Evolutionary conservation across 129 eudicot species (phyloP).

Genomic region (Erigeron canadensis): DNA sequence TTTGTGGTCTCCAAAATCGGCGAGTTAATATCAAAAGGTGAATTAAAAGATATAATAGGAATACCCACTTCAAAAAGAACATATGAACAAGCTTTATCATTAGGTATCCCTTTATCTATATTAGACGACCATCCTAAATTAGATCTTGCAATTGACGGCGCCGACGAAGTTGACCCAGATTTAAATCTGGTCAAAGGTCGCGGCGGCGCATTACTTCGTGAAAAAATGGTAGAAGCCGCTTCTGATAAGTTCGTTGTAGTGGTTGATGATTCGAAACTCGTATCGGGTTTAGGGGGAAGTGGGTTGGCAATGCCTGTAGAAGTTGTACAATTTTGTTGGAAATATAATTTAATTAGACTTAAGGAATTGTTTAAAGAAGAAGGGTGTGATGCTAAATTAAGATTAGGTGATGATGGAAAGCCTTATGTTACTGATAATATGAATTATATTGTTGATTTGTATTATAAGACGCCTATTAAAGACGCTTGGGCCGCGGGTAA

Average conservation of each 20-base stretch:
- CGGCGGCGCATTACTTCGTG: conserved; percentile 84
- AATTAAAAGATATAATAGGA: conserved; percentile 65
- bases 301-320: conserved; percentile 99
- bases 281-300: conserved; percentile 76
- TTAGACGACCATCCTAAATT: conserved; percentile 77
- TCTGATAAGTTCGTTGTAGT: conserved; percentile 80
- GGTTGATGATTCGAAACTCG: conserved; percentile 81
- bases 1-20: conserved; percentile 89
- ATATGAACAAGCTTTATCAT: conserved; percentile 67
- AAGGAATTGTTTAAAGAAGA: conserved; percentile 64
- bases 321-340: conserved; percentile 97
- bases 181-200: conserved; percentile 89
- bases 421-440: conserved; percentile 92
- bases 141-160: conserved; percentile 96
- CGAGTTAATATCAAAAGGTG: conserved; percentile 54
- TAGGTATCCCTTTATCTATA: conserved; percentile 72
- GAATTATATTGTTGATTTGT: conserved; percentile 90
- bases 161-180: conserved; percentile 92
- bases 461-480: conserved; percentile 80
- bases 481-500: conserved; percentile 72
- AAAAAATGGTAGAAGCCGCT: conserved; percentile 96
- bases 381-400: conserved; percentile 78
- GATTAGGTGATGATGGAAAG: conserved; percentile 71
- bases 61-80: conserved; percentile 92
- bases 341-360: conserved; percentile 66